Evolutionary conservation across 2,329 filamentous ascomycete species (phyloP).

Genomic region (Microdochium bolleyi): DNA sequence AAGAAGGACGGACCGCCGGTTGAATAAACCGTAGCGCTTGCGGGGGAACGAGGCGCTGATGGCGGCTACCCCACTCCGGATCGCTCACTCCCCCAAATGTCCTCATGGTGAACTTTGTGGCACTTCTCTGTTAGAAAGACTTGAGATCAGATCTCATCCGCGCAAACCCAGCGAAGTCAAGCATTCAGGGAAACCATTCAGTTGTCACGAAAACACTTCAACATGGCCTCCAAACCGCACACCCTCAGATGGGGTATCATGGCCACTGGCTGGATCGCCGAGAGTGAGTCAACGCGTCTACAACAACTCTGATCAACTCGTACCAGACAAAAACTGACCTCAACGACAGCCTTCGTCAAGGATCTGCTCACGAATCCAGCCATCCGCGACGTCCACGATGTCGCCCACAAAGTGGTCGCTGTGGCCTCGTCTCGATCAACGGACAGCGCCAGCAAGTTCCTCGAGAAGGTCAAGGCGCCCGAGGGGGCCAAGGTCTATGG

Average conservation of each 20-base stretch:
- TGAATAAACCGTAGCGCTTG: not conserved
- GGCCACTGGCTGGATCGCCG: conserved; percentile 51
- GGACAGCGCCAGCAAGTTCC: conserved; percentile 62
- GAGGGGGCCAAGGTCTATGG: conserved; percentile 64
- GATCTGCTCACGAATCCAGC: conserved; percentile 71
- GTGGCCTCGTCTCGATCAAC: conserved; percentile 72
- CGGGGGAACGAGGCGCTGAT: not conserved
- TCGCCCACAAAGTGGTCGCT: conserved; percentile 70
- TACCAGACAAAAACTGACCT: not conserved
- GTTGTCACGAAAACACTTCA: conserved; percentile 7
- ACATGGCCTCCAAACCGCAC: conserved; percentile 34
- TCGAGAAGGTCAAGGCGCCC: conserved; percentile 63
- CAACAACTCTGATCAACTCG: conserved; percentile 2
- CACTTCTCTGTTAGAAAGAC: too few species aligned
- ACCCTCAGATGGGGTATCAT: conserved; percentile 52
- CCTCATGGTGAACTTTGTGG: too few species aligned
- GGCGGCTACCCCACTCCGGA: not conserved
- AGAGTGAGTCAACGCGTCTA: conserved; percentile 32
- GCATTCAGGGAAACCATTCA: too few species aligned
- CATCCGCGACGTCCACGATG: conserved; percentile 59
- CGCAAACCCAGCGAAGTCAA: too few species aligned
- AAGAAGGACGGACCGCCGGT: not conserved
- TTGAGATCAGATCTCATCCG: too few species aligned
- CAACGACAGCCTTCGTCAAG: conserved; percentile 56
- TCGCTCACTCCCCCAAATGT: too few species aligned